Conservation (phyloP, 441 rosid species). For the Gossypium trilobum region DNA sequence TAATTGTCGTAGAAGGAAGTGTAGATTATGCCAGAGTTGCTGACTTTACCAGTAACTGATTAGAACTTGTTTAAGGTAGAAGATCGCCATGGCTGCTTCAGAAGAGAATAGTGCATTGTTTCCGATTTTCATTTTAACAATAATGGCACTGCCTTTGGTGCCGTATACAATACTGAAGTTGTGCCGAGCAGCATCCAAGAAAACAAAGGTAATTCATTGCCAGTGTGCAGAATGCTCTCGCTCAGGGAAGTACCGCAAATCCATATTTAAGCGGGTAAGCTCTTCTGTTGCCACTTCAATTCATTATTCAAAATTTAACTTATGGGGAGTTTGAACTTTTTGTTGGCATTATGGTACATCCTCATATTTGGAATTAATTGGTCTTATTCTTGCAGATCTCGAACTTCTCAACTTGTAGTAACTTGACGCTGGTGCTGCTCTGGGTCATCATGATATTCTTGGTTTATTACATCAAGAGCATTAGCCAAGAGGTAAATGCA, state of each 20-base stretch:
- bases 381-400: slow-evolving; percentile 54
- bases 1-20: neutral
- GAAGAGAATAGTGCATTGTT: slow-evolving; percentile 83
- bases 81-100: slow-evolving; percentile 66
- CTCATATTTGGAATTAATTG: slow-evolving; percentile 8
- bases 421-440: slow-evolving; percentile 70
- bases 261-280: slow-evolving; percentile 68
- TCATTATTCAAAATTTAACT: neutral
- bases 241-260: slow-evolving; percentile 78
- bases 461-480: slow-evolving; percentile 74
- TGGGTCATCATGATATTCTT: slow-evolving; percentile 84
- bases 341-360: neutral
- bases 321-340: neutral
- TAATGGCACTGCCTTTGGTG: slow-evolving; percentile 86
- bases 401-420: slow-evolving; percentile 84
- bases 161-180: slow-evolving; percentile 73
- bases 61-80: slow-evolving; percentile 25
- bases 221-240: slow-evolving; percentile 68
- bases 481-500: slow-evolving; percentile 64
- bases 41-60: slow-evolving; percentile 14
- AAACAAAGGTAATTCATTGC: slow-evolving; percentile 67
- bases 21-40: slow-evolving; percentile 10
- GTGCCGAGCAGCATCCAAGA: slow-evolving; percentile 61
- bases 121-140: slow-evolving; percentile 91
- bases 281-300: neutral